Evolutionary conservation across 2,329 filamentous ascomycete species (phyloP), one percentile per base, ranked within the genome.

Genomic region (Apiospora sp.): DNA sequence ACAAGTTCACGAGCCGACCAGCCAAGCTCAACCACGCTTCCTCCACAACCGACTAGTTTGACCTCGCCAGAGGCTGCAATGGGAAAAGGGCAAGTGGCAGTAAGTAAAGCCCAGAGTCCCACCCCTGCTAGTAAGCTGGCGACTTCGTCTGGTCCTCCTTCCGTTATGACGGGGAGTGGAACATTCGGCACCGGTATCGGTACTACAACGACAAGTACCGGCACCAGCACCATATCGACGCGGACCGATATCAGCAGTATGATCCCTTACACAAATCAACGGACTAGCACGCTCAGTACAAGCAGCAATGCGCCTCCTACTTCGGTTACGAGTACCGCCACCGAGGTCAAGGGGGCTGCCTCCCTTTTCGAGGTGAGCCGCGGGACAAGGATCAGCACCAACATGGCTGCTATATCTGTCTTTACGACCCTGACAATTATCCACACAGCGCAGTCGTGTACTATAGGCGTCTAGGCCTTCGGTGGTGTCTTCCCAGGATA

Each of bases 351-450:
- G n/a, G n/a, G 49, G 22, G 49, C 49, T 24, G 49, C 49, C 49
- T 51, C 49, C 1, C n/a, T 51, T 13, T 51, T 51, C n/a, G 49
- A 51, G 49, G 49, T 51, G n/a, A 51, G 49, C 49, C 49, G 49
- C 13, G 49, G 49, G n/a, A 51, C n/a, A 51, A 51, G n/a, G n/a
- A 51, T 51, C n/a, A 51, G n/a, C 8, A 51, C n/a, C 8, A 51
- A 51, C 8, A 51, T 51, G 10, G n/a, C 10, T 51, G n/a, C n/a
- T 51, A 1, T 51, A 51, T 51, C n/a, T 51, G n/a, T 51, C n/a
- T 27, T 51, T 27, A 51, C n/a, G n/a, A 51, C 49, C 22, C n/a
- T 51, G n/a, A 51, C 48, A 51, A 51, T 51, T 22, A 51, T 51
- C 22, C n/a, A 24, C 2, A 51, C n/a, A 51, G 48, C 22, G 22